Evolutionary conservation across 2,329 filamentous ascomycete genomes (phyloP), one percentile per base, ranked within the genome.

Genomic region (Botrytis tulipae): DNA sequence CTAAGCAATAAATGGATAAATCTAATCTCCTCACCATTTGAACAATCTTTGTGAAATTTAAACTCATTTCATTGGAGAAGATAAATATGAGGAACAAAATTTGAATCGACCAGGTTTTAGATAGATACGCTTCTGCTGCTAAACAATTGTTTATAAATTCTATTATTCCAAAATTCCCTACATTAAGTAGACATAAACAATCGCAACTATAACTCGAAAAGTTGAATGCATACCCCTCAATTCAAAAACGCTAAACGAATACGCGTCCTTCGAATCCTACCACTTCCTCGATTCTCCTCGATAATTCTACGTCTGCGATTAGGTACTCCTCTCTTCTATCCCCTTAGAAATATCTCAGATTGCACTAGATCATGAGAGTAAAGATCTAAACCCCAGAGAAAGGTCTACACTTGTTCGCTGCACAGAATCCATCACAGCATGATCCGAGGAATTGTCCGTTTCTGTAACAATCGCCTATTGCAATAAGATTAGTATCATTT

Each of bases 351-450:
- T 6, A 8, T 6, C 7, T 29, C 1, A 29, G 0, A 29, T 0
- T 29, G 6, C 51, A 16, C 14, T 14, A 22, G 3, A 9, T 42
- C 3, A 62, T 5, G 37, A n/a, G 12, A n/a, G 25, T 16, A 6
- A n/a, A 2, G 3, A 4, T 7, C 16, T 69, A 69, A 54, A 69
- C 14, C 4, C 48, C 48, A 65, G 35, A 54, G 44, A 68, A 72
- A 60, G 71, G 71, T 65, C 71, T 67, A 40, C 71, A 72, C 16
- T 72, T 72, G 59, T 72, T 60, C 6, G 62, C 71, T 4, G 71
- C 71, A 60, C 71, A 72, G 10, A 48, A 72, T 22, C 71, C 71
- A 60, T 72, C 71, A 32, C 71, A 72, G 62, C 71, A 72, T 10
- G 61, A 12, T 18, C 71, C 71, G 0, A 72, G 22, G 25, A 72